Conservation (phyloP, 768 basidiomycete genomes). For the Macrocybe gigantea region DNA sequence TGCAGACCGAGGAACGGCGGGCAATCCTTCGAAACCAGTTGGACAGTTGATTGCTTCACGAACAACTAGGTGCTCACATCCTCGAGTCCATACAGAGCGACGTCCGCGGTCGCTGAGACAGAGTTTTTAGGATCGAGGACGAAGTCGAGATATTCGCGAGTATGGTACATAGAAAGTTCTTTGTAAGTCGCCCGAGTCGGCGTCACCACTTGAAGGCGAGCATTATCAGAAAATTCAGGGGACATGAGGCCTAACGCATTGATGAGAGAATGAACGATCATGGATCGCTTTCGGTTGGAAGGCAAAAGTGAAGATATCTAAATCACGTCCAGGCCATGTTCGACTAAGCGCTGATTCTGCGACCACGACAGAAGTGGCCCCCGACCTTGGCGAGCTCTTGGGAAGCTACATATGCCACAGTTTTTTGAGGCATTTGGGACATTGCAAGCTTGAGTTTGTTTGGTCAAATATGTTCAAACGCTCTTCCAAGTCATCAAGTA, state of each 20-base stretch:
- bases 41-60: background rate
- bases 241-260: conserved; percentile 45
- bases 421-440: background rate
- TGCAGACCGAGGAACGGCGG: conserved; percentile 67
- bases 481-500: no score
- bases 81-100: conserved; percentile 18
- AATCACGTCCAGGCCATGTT: conserved; percentile 10
- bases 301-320: conserved; percentile 48
- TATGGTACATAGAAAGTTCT: conserved; percentile 66
- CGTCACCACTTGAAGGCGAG: conserved; percentile 39
- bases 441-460: no score
- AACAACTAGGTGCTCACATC: conserved; percentile 17
- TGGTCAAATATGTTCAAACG: no score
- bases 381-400: conserved; percentile 46
- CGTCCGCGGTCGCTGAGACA: background rate
- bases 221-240: conserved; percentile 15
- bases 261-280: conserved; percentile 60
- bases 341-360: background rate
- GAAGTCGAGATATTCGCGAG: conserved; percentile 61
- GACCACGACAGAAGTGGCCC: conserved; percentile 10
- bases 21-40: conserved; percentile 55
- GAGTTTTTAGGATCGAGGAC: conserved; percentile 34
- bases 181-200: conserved; percentile 48
- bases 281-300: conserved; percentile 61
- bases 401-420: conserved; percentile 48